Conservation (phyloP, 164 flowering plant genomes). For the Santalum album region DNA sequence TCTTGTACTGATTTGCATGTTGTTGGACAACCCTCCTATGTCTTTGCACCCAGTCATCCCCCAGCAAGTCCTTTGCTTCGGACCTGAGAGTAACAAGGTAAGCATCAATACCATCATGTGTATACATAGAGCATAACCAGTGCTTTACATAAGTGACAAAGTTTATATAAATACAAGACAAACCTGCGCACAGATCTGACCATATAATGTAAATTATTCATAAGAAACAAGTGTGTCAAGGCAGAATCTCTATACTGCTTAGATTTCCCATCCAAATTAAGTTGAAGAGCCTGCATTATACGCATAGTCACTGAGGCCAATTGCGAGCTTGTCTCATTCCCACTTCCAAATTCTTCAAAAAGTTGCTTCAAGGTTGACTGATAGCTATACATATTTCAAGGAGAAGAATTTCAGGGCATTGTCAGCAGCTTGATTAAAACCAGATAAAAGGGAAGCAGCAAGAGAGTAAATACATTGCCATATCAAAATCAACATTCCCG, state of each 20-base stretch:
- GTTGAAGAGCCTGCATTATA: slow-evolving; percentile 17
- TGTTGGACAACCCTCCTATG: slow-evolving; percentile 6
- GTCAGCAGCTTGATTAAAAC: neutral
- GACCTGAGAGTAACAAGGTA: neutral
- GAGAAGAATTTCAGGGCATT: too few species aligned
- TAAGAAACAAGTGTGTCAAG: slow-evolving; percentile 25
- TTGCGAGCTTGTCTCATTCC: neutral
- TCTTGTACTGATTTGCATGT: slow-evolving; percentile 5
- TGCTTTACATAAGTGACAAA: neutral
- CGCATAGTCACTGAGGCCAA: slow-evolving; percentile 8
- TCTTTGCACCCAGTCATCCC: slow-evolving; percentile 8
- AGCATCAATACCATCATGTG: neutral
- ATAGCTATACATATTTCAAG: neutral
- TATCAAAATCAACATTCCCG: too few species aligned
- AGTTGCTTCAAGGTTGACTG: slow-evolving; percentile 5
- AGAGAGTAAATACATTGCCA: too few species aligned
- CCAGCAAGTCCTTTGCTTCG: slow-evolving; percentile 3
- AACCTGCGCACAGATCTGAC: slow-evolving; percentile 10
- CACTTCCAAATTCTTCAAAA: neutral
- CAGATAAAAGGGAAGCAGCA: too few species aligned
- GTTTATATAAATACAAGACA: neutral
- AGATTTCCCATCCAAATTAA: slow-evolving; percentile 26
- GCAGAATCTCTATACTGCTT: slow-evolving; percentile 30
- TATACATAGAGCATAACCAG: neutral
- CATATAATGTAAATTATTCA: slow-evolving; percentile 31